phyloP scores from a whole-genome alignment of 257 asterid genomes.

The Lantana camara region DNA sequence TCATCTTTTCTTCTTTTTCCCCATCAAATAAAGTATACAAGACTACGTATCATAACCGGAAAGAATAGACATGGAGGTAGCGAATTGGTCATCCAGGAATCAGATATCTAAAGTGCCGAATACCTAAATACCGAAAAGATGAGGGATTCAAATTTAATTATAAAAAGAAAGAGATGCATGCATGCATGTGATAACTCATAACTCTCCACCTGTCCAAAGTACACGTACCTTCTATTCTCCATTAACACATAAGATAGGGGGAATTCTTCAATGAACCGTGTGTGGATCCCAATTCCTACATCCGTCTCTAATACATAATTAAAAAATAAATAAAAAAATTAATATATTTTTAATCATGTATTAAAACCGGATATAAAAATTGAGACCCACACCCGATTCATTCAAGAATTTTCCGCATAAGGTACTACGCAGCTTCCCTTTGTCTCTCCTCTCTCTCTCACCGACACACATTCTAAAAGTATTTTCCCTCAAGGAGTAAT shows the following conservation, averaged over 20 bases:
- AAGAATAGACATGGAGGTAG: not conserved
- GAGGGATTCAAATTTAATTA: not conserved
- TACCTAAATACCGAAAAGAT: not conserved
- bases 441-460: not conserved
- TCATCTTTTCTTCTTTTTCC: too few relatives aligned
- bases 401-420: too few relatives aligned
- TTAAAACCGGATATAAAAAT: too few relatives aligned
- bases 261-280: too few relatives aligned
- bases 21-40: too few relatives aligned
- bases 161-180: not conserved
- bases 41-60: not conserved
- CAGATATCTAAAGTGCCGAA: not conserved
- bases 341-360: too few relatives aligned
- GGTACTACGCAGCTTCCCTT: too few relatives aligned
- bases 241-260: not conserved
- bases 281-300: too few relatives aligned
- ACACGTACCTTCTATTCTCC: slow-evolving; percentile 28
- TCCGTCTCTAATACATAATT: too few relatives aligned
- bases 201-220: slow-evolving; percentile 13
- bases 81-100: slow-evolving; percentile 10
- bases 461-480: not conserved
- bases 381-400: too few relatives aligned
- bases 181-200: slow-evolving; percentile 9
- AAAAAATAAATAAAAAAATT: too few relatives aligned
- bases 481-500: not conserved